These are phyloP conservation scores for Meyerozyma elateridarum DNA, from an alignment of 1,139 yeast species.

Conservation along the genomic window DNA sequence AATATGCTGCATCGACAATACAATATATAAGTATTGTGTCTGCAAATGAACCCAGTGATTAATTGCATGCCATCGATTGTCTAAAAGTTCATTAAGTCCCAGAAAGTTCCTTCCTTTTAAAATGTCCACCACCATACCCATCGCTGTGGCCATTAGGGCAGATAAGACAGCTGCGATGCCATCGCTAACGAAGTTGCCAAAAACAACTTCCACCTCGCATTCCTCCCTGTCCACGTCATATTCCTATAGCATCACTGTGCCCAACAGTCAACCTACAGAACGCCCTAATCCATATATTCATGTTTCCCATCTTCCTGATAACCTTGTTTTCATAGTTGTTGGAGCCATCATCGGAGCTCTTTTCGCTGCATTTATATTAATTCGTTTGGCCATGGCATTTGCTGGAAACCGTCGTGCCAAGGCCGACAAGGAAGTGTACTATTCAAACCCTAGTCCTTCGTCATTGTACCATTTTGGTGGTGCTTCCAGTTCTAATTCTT, in stretches of 20 bases:
- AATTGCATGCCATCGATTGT: too few relatives aligned
- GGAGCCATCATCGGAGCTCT: conserved; percentile 32
- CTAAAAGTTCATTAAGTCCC: too few relatives aligned
- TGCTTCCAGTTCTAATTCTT: conserved; percentile 21
- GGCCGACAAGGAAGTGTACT: conserved; percentile 34
- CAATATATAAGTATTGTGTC: too few relatives aligned
- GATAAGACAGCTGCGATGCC: conserved; percentile 4
- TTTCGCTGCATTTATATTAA: conserved; percentile 18
- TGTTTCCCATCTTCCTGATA: conserved; percentile 23
- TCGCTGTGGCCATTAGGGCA: too few relatives aligned
- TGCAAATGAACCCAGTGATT: too few relatives aligned
- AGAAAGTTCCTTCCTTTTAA: too few relatives aligned
- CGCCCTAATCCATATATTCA: conserved; percentile 31
- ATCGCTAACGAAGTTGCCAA: conserved; percentile 3
- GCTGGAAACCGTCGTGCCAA: conserved; percentile 27
- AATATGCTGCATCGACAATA: too few relatives aligned
- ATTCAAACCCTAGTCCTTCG: conserved; percentile 13
- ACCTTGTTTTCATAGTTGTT: conserved; percentile 41
- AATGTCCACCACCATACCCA: too few relatives aligned
- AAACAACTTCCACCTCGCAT: too few relatives aligned
- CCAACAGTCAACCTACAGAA: conserved; percentile 6
- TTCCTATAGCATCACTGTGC: conserved; percentile 15
- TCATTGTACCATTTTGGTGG: conserved; percentile 6
- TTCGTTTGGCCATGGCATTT: conserved; percentile 22
- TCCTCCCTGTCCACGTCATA: conserved; percentile 10